Evolutionary conservation across 768 basidiomycete species (phyloP).

Genomic region (Lactarius vividus): DNA sequence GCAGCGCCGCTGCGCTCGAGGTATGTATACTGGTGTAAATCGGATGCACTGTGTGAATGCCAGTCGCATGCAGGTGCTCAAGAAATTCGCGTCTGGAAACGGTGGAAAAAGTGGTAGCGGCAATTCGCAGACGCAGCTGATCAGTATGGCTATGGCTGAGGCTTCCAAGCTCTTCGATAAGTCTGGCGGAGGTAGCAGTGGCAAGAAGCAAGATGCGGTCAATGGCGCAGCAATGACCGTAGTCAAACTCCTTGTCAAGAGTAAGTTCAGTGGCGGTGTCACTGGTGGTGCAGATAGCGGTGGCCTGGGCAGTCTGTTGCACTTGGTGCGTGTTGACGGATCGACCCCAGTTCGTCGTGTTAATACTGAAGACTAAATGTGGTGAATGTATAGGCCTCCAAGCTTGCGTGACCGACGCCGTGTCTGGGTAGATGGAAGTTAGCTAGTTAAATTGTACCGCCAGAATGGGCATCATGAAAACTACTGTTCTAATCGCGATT

Average conservation of each 20-base stretch:
- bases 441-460: background rate
- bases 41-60: background rate
- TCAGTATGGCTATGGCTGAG: slow-evolving; percentile 86
- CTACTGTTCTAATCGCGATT: no score
- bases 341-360: slow-evolving; percentile 19
- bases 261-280: slow-evolving; percentile 50
- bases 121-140: slow-evolving; percentile 56
- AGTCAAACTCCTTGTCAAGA: slow-evolving; percentile 77
- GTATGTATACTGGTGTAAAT: slow-evolving; percentile 35
- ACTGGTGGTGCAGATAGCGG: slow-evolving; percentile 67
- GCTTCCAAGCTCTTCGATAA: slow-evolving; percentile 72
- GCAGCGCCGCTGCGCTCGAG: slow-evolving; percentile 77
- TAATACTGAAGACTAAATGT: slow-evolving; percentile 20
- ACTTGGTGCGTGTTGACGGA: slow-evolving; percentile 26
- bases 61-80: slow-evolving; percentile 47
- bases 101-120: slow-evolving; percentile 40
- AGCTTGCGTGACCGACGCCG: slow-evolving; percentile 1
- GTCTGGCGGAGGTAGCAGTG: slow-evolving; percentile 58
- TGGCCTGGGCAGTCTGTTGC: slow-evolving; percentile 58
- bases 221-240: slow-evolving; percentile 83
- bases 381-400: slow-evolving; percentile 18
- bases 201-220: slow-evolving; percentile 80
- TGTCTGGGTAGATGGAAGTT: background rate
- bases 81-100: slow-evolving; percentile 61
- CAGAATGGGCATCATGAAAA: background rate